Evolutionary conservation across 495 filamentous ascomycete species (phyloP).

Genomic region (Penicillium parvum): DNA sequence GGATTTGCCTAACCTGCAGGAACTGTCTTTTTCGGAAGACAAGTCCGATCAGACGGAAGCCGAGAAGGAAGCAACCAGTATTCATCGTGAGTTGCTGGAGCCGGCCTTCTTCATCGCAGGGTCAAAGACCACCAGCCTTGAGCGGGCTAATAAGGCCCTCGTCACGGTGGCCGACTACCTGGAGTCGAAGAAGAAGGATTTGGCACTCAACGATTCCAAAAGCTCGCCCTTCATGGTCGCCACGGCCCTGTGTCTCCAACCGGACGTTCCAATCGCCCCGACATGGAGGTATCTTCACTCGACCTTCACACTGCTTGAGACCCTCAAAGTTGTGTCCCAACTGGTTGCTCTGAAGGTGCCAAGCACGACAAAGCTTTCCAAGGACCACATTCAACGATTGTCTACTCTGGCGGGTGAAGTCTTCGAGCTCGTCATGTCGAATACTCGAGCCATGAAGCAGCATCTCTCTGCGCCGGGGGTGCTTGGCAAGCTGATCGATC

Average conservation of each 20-base stretch:
- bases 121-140: conserved; percentile 29
- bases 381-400: conserved; percentile 30
- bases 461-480: conserved; percentile 35
- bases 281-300: conserved; percentile 41
- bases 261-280: conserved; percentile 28
- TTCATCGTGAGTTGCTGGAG: conserved; percentile 32
- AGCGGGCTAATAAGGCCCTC: conserved; percentile 31
- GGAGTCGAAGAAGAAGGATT: conserved; percentile 21
- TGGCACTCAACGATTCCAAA: conserved; percentile 19
- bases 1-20: conserved; percentile 28
- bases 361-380: conserved; percentile 33
- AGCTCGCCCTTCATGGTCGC: conserved; percentile 21
- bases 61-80: conserved; percentile 31
- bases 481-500: conserved; percentile 34
- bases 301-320: conserved; percentile 34
- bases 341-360: conserved; percentile 28
- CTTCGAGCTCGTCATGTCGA: conserved; percentile 31
- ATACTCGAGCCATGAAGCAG: conserved; percentile 33
- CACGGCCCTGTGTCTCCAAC: conserved; percentile 23
- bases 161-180: conserved; percentile 34
- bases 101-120: conserved; percentile 35
- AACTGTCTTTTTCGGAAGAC: conserved; percentile 18
- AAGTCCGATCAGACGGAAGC: conserved; percentile 31
- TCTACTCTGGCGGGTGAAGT: conserved; percentile 24
- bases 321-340: conserved; percentile 35